phyloP scores from a whole-genome alignment of 345 rosid species.

The Noccaea caerulescens region DNA sequence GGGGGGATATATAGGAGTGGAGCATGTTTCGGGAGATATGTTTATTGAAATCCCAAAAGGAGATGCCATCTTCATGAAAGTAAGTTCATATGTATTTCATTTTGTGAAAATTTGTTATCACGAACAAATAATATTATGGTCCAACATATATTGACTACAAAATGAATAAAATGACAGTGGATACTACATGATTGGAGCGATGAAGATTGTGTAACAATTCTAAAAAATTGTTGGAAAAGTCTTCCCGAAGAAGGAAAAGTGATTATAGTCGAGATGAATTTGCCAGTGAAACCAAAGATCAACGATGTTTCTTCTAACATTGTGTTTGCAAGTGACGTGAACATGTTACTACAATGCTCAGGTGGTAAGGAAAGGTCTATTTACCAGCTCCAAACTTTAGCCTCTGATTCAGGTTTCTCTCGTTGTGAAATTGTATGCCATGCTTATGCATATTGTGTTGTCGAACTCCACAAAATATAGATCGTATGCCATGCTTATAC shows the following conservation, averaged over 20 bases:
- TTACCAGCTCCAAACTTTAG: slow-evolving; percentile 1
- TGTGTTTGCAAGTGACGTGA: slow-evolving; percentile 14
- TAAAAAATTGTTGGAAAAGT: slow-evolving; percentile 35
- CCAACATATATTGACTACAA: background rate
- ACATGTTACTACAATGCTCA: slow-evolving; percentile 29
- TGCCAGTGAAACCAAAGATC: background rate
- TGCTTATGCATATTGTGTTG: slow-evolving; percentile 27
- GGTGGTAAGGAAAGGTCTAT: slow-evolving; percentile 32
- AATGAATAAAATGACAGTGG: slow-evolving; percentile 7
- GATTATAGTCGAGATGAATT: background rate
- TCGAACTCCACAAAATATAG: too few species aligned
- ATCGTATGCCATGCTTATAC: slow-evolving; percentile 26
- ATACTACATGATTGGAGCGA: slow-evolving; percentile 35
- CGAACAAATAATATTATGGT: background rate
- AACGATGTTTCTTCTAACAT: slow-evolving; percentile 20
- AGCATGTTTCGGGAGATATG: slow-evolving; percentile 84
- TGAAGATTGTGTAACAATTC: slow-evolving; percentile 28
- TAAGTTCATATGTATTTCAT: slow-evolving; percentile 12
- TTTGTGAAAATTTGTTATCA: too few species aligned
- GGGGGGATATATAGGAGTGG: slow-evolving; percentile 50
- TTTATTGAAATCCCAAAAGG: slow-evolving; percentile 67
- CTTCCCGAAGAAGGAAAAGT: background rate
- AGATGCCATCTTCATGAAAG: slow-evolving; percentile 86
- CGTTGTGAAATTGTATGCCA: slow-evolving; percentile 22
- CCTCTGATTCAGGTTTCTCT: slow-evolving; percentile 7